phyloP scores from a whole-genome alignment of 768 basidiomycete genomes.

The Lactarius quietus region DNA sequence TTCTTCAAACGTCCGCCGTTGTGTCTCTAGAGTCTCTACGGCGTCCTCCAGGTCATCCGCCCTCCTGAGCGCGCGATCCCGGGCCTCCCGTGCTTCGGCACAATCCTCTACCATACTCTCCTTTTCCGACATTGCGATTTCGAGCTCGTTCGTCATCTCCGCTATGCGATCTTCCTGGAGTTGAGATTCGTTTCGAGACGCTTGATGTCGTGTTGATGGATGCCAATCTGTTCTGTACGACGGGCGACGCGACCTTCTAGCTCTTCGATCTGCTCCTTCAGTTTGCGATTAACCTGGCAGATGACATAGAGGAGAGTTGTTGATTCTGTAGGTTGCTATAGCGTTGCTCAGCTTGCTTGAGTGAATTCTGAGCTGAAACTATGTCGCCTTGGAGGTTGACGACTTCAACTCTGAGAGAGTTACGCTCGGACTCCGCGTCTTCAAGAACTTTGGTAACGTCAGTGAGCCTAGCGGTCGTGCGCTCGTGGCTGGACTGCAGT shows the following conservation, averaged over 20 bases:
- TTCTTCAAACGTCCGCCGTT: slow-evolving; percentile 28
- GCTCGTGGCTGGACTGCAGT: slow-evolving; percentile 34
- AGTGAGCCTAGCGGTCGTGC: slow-evolving; percentile 43
- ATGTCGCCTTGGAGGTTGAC: slow-evolving; percentile 63
- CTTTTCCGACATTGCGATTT: slow-evolving; percentile 61
- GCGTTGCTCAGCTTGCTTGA: slow-evolving; percentile 54
- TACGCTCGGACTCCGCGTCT: slow-evolving; percentile 59
- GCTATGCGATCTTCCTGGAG: slow-evolving; percentile 70
- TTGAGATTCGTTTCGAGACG: slow-evolving; percentile 71
- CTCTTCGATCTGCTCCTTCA: slow-evolving; percentile 64
- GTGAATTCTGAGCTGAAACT: slow-evolving; percentile 46
- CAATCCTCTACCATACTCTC: slow-evolving; percentile 85
- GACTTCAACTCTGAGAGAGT: slow-evolving; percentile 61
- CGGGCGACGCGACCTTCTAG: slow-evolving; percentile 62
- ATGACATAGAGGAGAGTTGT: slow-evolving; percentile 61
- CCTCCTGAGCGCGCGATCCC: slow-evolving; percentile 57
- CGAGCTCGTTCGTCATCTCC: slow-evolving; percentile 70
- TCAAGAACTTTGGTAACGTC: slow-evolving; percentile 48
- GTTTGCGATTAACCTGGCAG: slow-evolving; percentile 41
- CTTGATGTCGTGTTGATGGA: slow-evolving; percentile 76
- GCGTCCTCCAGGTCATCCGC: slow-evolving; percentile 63
- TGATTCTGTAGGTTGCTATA: slow-evolving; percentile 61
- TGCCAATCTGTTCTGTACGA: slow-evolving; percentile 69
- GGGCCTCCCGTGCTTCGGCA: slow-evolving; percentile 66
- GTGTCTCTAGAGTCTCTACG: slow-evolving; percentile 44